Base-by-base conservation (phyloP, 2,329 filamentous ascomycete species). In the Phaeosphaeria sp. region DNA sequence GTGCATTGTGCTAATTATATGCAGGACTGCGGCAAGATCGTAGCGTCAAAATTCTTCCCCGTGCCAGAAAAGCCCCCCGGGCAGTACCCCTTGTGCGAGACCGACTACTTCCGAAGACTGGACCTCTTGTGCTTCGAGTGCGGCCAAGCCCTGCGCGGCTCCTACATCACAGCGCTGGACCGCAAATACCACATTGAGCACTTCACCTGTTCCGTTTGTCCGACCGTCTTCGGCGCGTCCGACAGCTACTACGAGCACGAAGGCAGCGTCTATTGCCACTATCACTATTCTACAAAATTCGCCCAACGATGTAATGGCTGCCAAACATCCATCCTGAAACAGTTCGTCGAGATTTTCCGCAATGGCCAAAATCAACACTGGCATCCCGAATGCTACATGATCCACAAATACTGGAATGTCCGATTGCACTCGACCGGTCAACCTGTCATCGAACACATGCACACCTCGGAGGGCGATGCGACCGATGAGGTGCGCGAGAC, bases 311-410 rank as follows among this genome's bases (percentile, higher is more conserved):
- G 95, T 77, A 97, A 96, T 76, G 95, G 95, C 64, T 99, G 95
- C 72, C 93, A 97, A 72, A 97, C 94, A 2, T 92, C 95, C 52
- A 99, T 99, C 63, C 83, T 99, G 44, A 99, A 99, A 81, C 95
- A 99, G 77, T 99, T 99, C 76, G 95, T 99, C 60, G 95, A 99
- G 78, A 98, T 99, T 60, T 99, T 93, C 79, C 90, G 95, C 68
- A 98, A 98, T 77, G 94, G 94, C 1, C 91, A 97, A 75, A 97
- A 98, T 74, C 95, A 99, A 73, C 95, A 99, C 76, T 99, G 95
- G 95, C 95, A 99, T 75, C 95, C 95, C 1, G 95, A 99, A 79
- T 99, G 95, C 78, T 99, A 99, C 79, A 99, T 99, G 95, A 99
- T 99, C 62, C 95, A 99, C 81, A 99, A 99, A 73, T 99, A 98